Conservation (phyloP, 441 rosid species). For the Erysimum cheiri region DNA sequence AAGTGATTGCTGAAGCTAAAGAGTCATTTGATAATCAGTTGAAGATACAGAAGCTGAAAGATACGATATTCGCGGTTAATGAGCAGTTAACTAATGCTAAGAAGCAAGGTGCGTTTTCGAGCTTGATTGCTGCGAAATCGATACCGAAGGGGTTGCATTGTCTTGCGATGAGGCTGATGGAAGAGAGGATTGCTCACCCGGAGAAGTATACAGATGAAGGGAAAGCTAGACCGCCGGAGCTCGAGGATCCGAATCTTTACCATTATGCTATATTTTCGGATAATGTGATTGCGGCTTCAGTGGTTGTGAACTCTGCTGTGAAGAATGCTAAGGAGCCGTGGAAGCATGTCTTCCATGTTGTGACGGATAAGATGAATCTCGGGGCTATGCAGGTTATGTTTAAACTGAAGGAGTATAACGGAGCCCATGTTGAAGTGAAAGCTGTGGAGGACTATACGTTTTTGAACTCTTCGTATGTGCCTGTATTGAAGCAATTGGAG, state of each 20-base stretch:
- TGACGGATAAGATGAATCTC: constrained; percentile 94
- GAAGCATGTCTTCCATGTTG: constrained; percentile 95
- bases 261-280: constrained; percentile 92
- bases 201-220: constrained; percentile 83
- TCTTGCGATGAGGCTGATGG: constrained; percentile 92
- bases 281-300: constrained; percentile 86
- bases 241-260: constrained; percentile 82
- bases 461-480: constrained; percentile 90
- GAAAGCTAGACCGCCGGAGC: constrained; percentile 58
- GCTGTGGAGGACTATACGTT: constrained; percentile 94
- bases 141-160: constrained; percentile 94
- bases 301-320: constrained; percentile 92
- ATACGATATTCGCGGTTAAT: constrained; percentile 81
- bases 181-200: constrained; percentile 85
- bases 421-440: constrained; percentile 92
- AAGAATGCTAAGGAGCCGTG: constrained; percentile 90
- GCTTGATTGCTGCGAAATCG: constrained; percentile 92
- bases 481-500: constrained; percentile 87
- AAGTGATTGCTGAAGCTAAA: constrained; percentile 83
- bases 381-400: constrained; percentile 99
- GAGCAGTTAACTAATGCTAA: constrained; percentile 86
- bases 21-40: constrained; percentile 94
- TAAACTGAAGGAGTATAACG: constrained; percentile 85
- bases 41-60: constrained; percentile 94
- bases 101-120: constrained; percentile 92